phyloP scores from a whole-genome alignment of 495 filamentous ascomycete genomes.

The Xanthoparmelia taractica region DNA sequence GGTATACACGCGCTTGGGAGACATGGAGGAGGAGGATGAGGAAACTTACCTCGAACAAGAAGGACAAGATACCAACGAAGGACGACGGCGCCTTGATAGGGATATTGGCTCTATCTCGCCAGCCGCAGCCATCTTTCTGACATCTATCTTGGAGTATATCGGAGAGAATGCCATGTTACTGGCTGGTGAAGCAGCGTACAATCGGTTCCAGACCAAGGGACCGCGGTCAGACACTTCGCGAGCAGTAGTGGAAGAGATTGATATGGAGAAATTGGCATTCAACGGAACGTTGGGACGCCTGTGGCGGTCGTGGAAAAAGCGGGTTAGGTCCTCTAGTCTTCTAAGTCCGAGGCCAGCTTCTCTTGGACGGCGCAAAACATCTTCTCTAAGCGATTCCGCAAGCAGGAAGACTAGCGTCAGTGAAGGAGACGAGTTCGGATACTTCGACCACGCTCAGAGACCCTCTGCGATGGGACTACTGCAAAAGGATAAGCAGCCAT shows the following conservation, averaged over 20 bases:
- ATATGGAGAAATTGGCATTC: slow-evolving; percentile 88
- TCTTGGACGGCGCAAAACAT: slow-evolving; percentile 16
- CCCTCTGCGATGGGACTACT: slow-evolving; percentile 22
- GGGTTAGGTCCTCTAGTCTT: slow-evolving; percentile 41
- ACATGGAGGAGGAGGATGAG: slow-evolving; percentile 97
- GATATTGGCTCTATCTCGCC: slow-evolving; percentile 71
- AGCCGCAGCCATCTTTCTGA: slow-evolving; percentile 90
- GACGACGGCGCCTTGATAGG: slow-evolving; percentile 47
- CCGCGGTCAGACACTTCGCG: slow-evolving; percentile 28
- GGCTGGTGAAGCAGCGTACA: slow-evolving; percentile 81
- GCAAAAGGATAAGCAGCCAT: slow-evolving; percentile 40
- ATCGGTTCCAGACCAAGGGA: slow-evolving; percentile 48
- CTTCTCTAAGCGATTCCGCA: slow-evolving; percentile 19
- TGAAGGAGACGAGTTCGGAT: slow-evolving; percentile 16
- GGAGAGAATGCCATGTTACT: slow-evolving; percentile 83
- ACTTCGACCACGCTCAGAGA: slow-evolving; percentile 13
- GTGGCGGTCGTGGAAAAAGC: slow-evolving; percentile 95
- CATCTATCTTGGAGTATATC: slow-evolving; percentile 87
- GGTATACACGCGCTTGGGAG: slow-evolving; percentile 94
- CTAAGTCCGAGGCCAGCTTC: slow-evolving; percentile 19
- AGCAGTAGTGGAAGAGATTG: slow-evolving; percentile 64
- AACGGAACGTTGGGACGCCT: slow-evolving; percentile 79
- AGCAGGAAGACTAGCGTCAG: slow-evolving; percentile 25
- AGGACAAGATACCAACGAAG: slow-evolving; percentile 45
- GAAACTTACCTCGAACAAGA: slow-evolving; percentile 73